Base-by-base conservation (phyloP, 495 filamentous ascomycete genomes). In the Astrothelium macrocarpum region DNA sequence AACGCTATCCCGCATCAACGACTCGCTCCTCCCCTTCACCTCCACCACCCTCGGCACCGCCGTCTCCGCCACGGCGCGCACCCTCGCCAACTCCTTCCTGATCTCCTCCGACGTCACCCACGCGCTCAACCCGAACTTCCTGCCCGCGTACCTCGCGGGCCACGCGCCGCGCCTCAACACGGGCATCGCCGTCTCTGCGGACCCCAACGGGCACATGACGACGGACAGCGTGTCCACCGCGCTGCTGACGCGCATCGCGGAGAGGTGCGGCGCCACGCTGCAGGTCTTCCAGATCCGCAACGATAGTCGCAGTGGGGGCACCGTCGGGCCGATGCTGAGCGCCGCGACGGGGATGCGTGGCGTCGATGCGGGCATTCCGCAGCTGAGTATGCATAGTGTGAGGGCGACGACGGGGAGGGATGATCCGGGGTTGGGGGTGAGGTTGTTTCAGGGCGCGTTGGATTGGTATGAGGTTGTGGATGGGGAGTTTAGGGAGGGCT, bases 271-370 rank as follows among this genome's bases (percentile, higher is more conserved):
- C 34, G 81, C 82, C 32, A 84, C 81, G 34, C 75, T 95, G 66
- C 94, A 98, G 76, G 78, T 92, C 14, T 97, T 97, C 80, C 91
- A 96, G 79, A 96, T 97, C 71, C 80, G 94, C 39, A 98, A 98
- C 69, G 94, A 97, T 73, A 84, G 79, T 9, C 79, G 94, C 34
- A 87, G 83, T 67, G 94, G 94, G 32, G 94, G 94, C 2, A 98
- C 94, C 1, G 91, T 97, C n/a, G 94, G 94, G 0, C 94, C 94
- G 1, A 93, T 95, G 87, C 80, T 95, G 46, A 89, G 85, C 65
- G 79, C 83, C 16, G 84, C 80, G 12, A 91, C 91, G 75, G 94
- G 94, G 31, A 84, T 95, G 72, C 79, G 91, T 53, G 86, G 91
- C 1, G 86, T 94, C 64, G 94, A 98, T 73, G 90, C 90, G 1